These are phyloP conservation scores for Drosera capensis DNA, from an alignment of 148 eudicot genomes.

Conservation along the genomic window DNA sequence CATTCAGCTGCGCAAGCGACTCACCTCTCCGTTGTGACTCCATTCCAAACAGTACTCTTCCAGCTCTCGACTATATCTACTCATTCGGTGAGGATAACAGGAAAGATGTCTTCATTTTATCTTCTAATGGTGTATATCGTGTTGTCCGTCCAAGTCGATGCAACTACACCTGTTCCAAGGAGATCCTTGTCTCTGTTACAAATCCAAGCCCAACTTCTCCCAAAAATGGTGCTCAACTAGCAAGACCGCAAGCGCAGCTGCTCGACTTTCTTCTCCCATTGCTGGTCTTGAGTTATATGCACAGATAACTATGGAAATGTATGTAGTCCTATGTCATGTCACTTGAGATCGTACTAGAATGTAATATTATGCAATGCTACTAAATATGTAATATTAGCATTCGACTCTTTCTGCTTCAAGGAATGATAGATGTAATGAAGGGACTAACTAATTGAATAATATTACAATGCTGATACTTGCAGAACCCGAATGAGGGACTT, in stretches of 20 bases:
- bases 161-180: slow-evolving; percentile 70
- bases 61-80: slow-evolving; percentile 64
- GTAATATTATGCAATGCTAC: too few relatives aligned
- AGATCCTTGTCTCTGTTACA: slow-evolving; percentile 18
- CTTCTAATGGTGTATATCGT: slow-evolving; percentile 71
- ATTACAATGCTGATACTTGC: too few relatives aligned
- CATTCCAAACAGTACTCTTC: slow-evolving; percentile 42
- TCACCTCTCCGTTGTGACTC: slow-evolving; percentile 46
- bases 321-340: too few relatives aligned
- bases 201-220: slow-evolving; percentile 23
- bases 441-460: too few relatives aligned
- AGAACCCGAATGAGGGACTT: too few relatives aligned
- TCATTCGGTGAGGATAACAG: slow-evolving; percentile 78
- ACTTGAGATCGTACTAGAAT: too few relatives aligned
- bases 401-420: too few relatives aligned
- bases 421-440: too few relatives aligned
- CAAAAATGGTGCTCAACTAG: slow-evolving; percentile 13
- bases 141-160: slow-evolving; percentile 85
- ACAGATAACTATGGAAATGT: not conserved
- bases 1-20: slow-evolving; percentile 54
- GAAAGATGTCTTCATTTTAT: slow-evolving; percentile 49
- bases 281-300: not conserved
- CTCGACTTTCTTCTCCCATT: not conserved
- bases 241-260: slow-evolving; percentile 2
- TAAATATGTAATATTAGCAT: too few relatives aligned